Base-by-base conservation (phyloP, 2,329 filamentous ascomycete genomes). In the Grosmannia clavigera region DNA sequence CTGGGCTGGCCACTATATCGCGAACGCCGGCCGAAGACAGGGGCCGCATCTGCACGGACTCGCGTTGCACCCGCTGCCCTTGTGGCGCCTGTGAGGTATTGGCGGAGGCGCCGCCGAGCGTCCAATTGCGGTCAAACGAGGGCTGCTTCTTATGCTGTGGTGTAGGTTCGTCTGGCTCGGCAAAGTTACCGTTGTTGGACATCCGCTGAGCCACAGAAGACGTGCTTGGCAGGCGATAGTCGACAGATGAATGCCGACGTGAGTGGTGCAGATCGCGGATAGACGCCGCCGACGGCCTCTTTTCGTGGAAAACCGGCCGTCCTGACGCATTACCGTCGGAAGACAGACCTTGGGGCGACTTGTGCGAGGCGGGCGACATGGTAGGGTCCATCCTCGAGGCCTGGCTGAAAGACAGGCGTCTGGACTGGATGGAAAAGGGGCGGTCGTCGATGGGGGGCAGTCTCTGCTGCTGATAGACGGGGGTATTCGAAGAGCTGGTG, bases 181-280 rank as follows among this genome's bases (percentile, higher is more conserved):
- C 70, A 63, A 78, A 76, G 2, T 75, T 73, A 46, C 74, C 75
- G 63, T 75, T 75, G 29, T 72, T 68, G 22, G 71, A 68, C 51
- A 79, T 65, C 61, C 77, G 80, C 5, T 76, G 75, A 11, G 71
- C 72, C n/a, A 68, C 68, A 10, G 67, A 64, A 51, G 73, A 67
- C 14, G 71, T 68, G 55, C 72, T 71, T 10, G 71, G 66, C 27
- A 76, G 70, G 57, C 83, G 79, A 69, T 85, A 87, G 66, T 95
- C 90, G 56, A 89, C 90, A 2, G 90, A 94, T 1, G 92, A 96
- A 73, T 95, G 91, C 61, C 91, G 86, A 51, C 91, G 83, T 50
- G 87, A 89, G 70, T 95, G 90, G 67, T 94, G 86, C 66, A 95
- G 76, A 61, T 90, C 88, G 66, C 90, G 82, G 50, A 95, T 81